These are phyloP conservation scores for Dillenia suffruticosa DNA, from an alignment of 164 flowering plant species.

Conservation along the genomic window DNA sequence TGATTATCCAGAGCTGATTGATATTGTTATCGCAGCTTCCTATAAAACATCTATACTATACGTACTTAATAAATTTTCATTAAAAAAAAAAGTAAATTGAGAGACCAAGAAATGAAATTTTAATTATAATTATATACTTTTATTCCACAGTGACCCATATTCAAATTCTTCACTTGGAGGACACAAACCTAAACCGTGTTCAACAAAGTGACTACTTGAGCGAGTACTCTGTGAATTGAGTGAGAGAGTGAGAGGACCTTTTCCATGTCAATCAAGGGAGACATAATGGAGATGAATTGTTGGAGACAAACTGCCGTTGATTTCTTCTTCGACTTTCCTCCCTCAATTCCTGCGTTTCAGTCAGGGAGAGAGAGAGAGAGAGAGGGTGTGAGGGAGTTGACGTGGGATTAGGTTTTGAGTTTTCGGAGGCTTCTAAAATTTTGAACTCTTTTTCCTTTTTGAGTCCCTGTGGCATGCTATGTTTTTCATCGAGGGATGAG, in stretches of 20 bases:
- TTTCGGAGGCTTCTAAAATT: too few relatives aligned
- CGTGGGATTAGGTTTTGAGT: too few relatives aligned
- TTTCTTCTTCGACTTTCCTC: constrained; percentile 31
- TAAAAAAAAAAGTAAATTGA: too few relatives aligned
- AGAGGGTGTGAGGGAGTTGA: neutral
- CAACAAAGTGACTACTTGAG: neutral
- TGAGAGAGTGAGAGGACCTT: constrained; percentile 38
- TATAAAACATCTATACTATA: constrained; percentile 11
- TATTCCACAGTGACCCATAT: too few relatives aligned
- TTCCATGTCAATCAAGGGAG: constrained; percentile 85
- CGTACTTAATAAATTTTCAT: too few relatives aligned
- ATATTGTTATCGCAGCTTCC: constrained; percentile 92
- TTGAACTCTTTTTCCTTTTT: too few relatives aligned
- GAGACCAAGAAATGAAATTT: neutral
- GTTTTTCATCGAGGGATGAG: too few relatives aligned
- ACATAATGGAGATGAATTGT: constrained; percentile 66
- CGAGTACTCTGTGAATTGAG: neutral
- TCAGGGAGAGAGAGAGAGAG: constrained; percentile 1
- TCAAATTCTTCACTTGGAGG: too few relatives aligned
- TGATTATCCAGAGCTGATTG: constrained; percentile 60
- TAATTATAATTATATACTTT: too few relatives aligned
- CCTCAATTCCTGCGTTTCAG: constrained; percentile 33
- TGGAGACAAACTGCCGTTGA: constrained; percentile 52
- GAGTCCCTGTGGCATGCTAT: too few relatives aligned
- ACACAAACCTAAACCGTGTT: too few relatives aligned